Base-by-base conservation (phyloP, 805 yeast species). In the Saturnispora diversa region DNA sequence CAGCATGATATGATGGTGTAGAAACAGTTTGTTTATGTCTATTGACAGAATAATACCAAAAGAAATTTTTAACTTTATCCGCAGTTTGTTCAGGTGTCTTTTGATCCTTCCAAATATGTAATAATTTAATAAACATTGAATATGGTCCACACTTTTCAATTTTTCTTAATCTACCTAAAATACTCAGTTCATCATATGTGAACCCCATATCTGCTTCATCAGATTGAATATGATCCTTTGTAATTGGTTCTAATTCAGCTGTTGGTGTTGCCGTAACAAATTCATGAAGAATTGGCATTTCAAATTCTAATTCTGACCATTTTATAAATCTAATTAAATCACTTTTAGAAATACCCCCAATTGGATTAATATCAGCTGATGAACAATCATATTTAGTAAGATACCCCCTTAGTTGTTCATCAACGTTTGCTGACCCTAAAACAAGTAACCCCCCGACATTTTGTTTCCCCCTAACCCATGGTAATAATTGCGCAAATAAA, bases 131-230 rank as follows among this genome's bases (percentile, higher is more conserved):
- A 59, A 92, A 92, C 94, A 86, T 85, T 6, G 94, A 84, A 55
- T 84, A 84, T 4, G 98, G 98, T 1, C 99, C 99, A 63, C 95
- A 84, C 63, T 88, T 88, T 36, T 84, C 85, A 35, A 92, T 81
- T 61, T 92, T 92, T 49, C 99, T 74, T 46, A 92, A 70, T 44
- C 83, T 72, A 11, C 99, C 99, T 66, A 92, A 88, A 6, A 83
- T 69, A 25, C 95, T 81, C 44, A 92, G 70, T 57, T 92, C 98
- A 49, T 88, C 94, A 54, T 92, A 92, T 0, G 96, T 84, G 81
- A 94, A 83, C 2, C 99, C 99, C 99, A 92, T 92, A 56, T 92
- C 99, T 11, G 75, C 78, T 61, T 92, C 99, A 60, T 92, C 99
- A 24, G 94, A 83, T 61, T 92, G 99, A 12, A 90, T 94, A 52